phyloP scores from a whole-genome alignment of 2,329 filamentous ascomycete species.

The Pleoardoris graminearum region DNA sequence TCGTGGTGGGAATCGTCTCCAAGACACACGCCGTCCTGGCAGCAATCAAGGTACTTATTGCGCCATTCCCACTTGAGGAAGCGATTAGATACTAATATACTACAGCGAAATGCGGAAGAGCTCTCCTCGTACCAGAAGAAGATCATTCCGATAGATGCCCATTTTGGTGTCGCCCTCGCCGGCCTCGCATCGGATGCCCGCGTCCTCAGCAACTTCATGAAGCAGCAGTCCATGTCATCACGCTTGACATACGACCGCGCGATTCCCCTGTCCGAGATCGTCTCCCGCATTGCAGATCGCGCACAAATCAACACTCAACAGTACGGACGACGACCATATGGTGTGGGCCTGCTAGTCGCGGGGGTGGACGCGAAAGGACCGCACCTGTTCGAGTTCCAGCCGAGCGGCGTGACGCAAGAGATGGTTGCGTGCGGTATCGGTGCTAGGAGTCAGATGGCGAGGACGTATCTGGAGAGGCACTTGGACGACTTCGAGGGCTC shows the following conservation, averaged over 20 bases:
- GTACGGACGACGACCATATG: slow-evolving; percentile 95
- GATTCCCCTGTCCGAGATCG: slow-evolving; percentile 86
- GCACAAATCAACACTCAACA: slow-evolving; percentile 98
- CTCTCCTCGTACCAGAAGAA: slow-evolving; percentile 99
- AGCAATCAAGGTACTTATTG: slow-evolving; percentile 79
- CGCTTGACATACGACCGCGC: slow-evolving; percentile 94
- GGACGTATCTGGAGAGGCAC: slow-evolving; percentile 94
- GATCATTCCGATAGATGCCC: slow-evolving; percentile 93
- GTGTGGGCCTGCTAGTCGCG: slow-evolving; percentile 87
- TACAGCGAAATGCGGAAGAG: slow-evolving; percentile 95
- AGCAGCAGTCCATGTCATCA: slow-evolving; percentile 94
- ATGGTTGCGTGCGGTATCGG: slow-evolving; percentile 97
- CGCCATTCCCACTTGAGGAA: not conserved
- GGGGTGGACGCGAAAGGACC: slow-evolving; percentile 93
- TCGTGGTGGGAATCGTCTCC: slow-evolving; percentile 94
- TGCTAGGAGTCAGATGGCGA: slow-evolving; percentile 93
- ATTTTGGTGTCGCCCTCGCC: slow-evolving; percentile 92
- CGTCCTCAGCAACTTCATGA: slow-evolving; percentile 99
- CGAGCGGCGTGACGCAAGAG: slow-evolving; percentile 92
- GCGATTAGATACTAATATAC: slow-evolving; percentile 6
- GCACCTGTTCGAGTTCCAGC: slow-evolving; percentile 98
- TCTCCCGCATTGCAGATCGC: slow-evolving; percentile 90
- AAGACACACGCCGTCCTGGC: slow-evolving; percentile 97
- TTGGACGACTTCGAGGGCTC: slow-evolving; percentile 78
- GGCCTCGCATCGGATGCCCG: slow-evolving; percentile 96